Evolutionary conservation across 441 rosid species (phyloP).

Genomic region (Eugenia klotzschiana): DNA sequence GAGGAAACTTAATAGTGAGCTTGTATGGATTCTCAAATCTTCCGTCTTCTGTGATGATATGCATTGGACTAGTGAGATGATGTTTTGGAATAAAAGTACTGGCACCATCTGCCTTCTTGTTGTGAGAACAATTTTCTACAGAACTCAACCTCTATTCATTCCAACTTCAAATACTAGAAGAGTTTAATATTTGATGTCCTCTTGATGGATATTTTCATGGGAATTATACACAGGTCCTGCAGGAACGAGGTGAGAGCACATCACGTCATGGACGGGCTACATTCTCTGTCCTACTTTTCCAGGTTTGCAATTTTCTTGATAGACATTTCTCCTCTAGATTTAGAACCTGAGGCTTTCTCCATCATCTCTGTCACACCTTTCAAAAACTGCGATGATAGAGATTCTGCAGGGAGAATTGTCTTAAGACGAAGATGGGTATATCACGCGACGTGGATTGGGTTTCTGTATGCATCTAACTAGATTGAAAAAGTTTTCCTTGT

Average conservation of each 20-base stretch:
- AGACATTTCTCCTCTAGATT: background rate
- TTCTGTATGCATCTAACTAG: constrained; percentile 2
- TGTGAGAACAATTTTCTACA: background rate
- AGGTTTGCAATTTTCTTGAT: constrained; percentile 29
- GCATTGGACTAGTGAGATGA: background rate
- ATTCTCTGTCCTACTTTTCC: constrained; percentile 91
- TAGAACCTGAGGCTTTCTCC: background rate
- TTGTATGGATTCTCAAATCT: background rate
- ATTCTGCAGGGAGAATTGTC: background rate
- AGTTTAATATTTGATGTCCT: constrained; percentile 1
- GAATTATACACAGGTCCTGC: constrained; percentile 64
- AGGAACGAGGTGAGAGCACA: constrained; percentile 97
- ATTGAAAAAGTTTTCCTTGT: background rate
- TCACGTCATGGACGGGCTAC: constrained; percentile 99
- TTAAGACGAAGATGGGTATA: background rate
- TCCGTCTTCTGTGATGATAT: background rate
- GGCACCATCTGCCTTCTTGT: background rate
- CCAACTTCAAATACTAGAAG: background rate
- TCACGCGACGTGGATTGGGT: background rate
- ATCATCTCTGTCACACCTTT: background rate
- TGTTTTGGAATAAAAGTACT: background rate
- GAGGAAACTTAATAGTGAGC: background rate
- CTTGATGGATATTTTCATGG: constrained; percentile 6
- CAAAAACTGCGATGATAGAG: background rate
- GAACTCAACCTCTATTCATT: background rate